Evolutionary conservation across 257 asterid species (phyloP).

Genomic region (Ophiorrhiza pumila): DNA sequence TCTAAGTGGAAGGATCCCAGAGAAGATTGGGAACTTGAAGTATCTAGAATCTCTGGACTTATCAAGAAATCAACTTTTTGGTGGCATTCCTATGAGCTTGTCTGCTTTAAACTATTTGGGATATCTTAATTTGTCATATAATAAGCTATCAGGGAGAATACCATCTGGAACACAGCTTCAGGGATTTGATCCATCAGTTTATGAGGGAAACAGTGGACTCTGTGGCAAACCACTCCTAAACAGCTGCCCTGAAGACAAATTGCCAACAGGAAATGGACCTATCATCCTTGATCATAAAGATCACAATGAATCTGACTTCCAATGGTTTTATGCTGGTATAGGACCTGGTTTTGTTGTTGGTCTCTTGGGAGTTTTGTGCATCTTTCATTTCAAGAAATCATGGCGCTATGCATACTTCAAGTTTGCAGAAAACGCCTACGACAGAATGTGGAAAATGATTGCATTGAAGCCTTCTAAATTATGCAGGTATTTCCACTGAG

Average conservation of each 20-base stretch:
- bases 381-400: conserved; percentile 13
- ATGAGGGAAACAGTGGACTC: conserved; percentile 6
- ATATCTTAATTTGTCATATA: conserved; percentile 28
- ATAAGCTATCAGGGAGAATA: conserved; percentile 24
- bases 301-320: not conserved
- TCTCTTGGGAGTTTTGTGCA: conserved; percentile 11
- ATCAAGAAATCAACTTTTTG: conserved; percentile 22
- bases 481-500: no score
- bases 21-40: conserved; percentile 22
- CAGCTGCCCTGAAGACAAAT: not conserved
- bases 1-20: conserved; percentile 25
- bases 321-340: conserved; percentile 11
- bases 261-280: not conserved
- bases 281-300: not conserved
- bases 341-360: conserved; percentile 22
- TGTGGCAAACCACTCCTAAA: conserved; percentile 1
- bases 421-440: not conserved
- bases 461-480: no score
- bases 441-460: not conserved
- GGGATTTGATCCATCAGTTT: conserved; percentile 14
- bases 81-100: conserved; percentile 26
- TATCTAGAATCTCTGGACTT: conserved; percentile 31
- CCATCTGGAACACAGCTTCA: conserved; percentile 33
- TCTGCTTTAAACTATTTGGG: conserved; percentile 21
- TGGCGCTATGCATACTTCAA: conserved; percentile 17